Conservation (phyloP, 768 basidiomycete genomes). For the Leccinum longicurvipes region DNA sequence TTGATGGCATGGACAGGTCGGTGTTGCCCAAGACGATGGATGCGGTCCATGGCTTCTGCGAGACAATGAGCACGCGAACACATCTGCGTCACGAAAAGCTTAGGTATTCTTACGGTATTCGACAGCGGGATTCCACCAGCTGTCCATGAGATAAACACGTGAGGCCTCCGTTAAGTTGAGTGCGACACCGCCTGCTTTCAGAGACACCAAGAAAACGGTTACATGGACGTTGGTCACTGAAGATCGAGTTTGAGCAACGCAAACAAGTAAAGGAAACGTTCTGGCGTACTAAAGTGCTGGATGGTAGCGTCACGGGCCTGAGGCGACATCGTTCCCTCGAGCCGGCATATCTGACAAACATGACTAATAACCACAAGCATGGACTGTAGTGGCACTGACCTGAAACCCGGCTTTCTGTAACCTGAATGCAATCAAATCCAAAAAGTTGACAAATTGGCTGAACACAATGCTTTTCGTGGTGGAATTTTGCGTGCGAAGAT, state of each 20-base stretch:
- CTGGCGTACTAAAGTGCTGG: conserved; percentile 78
- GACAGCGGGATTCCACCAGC: conserved; percentile 98
- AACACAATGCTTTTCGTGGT: conserved; percentile 98
- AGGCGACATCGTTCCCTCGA: conserved; percentile 97
- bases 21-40: conserved; percentile 93
- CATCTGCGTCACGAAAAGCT: neutral
- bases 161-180: conserved; percentile 89
- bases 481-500: conserved; percentile 76
- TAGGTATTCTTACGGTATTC: conserved; percentile 64
- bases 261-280: neutral
- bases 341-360: conserved; percentile 69
- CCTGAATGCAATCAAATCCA: conserved; percentile 91
- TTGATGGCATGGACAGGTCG: conserved; percentile 93
- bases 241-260: neutral
- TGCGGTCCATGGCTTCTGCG: conserved; percentile 94
- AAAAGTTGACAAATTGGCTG: conserved; percentile 90
- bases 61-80: neutral
- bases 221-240: conserved; percentile 89
- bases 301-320: conserved; percentile 93
- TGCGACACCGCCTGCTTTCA: conserved; percentile 95
- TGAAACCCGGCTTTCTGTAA: conserved; percentile 90
- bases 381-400: conserved; percentile 41
- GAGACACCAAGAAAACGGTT: conserved; percentile 94
- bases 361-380: neutral
- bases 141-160: conserved; percentile 95